These are phyloP conservation scores for Pugionium cornutum DNA, from an alignment of 345 rosid species.

Conservation along the genomic window DNA sequence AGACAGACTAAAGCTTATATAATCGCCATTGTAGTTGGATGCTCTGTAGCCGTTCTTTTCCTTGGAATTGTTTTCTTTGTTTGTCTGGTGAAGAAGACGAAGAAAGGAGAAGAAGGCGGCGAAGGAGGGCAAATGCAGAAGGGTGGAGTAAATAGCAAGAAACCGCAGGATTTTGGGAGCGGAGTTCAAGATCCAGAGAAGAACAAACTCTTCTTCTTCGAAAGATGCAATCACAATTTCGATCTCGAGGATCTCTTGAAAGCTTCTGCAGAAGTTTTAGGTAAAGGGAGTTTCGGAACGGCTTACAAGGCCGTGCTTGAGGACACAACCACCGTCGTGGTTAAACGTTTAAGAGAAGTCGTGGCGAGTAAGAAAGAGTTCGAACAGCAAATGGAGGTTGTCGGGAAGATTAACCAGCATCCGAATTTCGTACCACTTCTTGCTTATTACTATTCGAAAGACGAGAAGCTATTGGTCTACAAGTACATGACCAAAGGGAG, in stretches of 20 bases:
- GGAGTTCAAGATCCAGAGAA: constrained; percentile 90
- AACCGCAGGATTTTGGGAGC: constrained; percentile 75
- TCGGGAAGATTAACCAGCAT: constrained; percentile 60
- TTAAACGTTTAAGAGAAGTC: constrained; percentile 81
- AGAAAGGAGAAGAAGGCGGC: constrained; percentile 21
- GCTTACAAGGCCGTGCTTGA: constrained; percentile 79
- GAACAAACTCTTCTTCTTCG: constrained; percentile 75
- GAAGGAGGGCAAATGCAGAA: constrained; percentile 44
- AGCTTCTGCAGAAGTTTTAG: constrained; percentile 92
- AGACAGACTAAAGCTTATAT: constrained; percentile 50
- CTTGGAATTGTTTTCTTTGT: constrained; percentile 40
- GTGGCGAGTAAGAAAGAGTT: constrained; percentile 69
- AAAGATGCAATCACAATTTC: constrained; percentile 59
- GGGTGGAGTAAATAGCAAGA: constrained; percentile 42
- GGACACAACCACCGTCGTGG: constrained; percentile 74
- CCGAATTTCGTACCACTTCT: constrained; percentile 61
- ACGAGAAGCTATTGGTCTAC: constrained; percentile 72
- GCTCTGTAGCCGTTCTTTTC: constrained; percentile 47
- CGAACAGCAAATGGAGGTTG: constrained; percentile 74
- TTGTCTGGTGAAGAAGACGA: constrained; percentile 47
- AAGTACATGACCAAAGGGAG: constrained; percentile 66
- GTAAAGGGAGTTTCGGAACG: constrained; percentile 82
- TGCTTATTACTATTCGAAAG: constrained; percentile 66
- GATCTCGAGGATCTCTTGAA: constrained; percentile 83
- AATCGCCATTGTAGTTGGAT: constrained; percentile 51